Base-by-base conservation (phyloP, 2,329 filamentous ascomycete genomes). In the Ceratocystis ficicola region DNA sequence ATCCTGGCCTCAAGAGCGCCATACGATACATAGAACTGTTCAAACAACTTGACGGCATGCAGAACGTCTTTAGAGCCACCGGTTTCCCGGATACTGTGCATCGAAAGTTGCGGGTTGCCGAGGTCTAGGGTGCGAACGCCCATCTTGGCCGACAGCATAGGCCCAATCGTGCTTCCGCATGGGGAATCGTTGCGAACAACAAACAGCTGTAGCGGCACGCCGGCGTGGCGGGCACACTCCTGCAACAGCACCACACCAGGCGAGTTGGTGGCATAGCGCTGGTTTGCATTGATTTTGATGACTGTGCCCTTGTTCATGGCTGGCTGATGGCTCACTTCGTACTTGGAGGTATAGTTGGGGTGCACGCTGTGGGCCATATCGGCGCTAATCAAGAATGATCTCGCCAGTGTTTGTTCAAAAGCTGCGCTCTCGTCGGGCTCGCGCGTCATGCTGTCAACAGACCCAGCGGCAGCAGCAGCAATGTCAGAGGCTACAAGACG, bases 281-380 rank as follows among this genome's bases (percentile, higher is more conserved):
- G 90, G 75, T 97, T 99, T 69, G 94, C 94, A 74, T 99, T 99
- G 80, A 99, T 83, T 79, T 99, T 99, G 80, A 99, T 91, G 59
- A 97, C 93, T 3, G 90, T 90, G 63, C 94, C 94, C 75, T 90
- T 89, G 81, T 99, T 99, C 83, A 99, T 95, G 76, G 92, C 87
- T 4, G 94, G 94, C 70, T 89, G 85, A 77, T 99, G 94, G 71
- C 90, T 88, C 44, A 85, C 77, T 78, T 99, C 94, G 77, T 97
- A 96, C 77, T 97, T 97, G 71, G 78, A 85, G 3, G 86, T 82
- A 75, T 96, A 99, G 79, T 99, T 99, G 66, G 94, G 94, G 76
- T 99, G 90, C 15, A 99, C 86, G 4, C 88, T 88, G 78, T 99
- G 94, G 1, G 94, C 92, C 94, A 99, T 97, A 74, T 99, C 94